Base-by-base conservation (phyloP, 768 basidiomycete genomes). In the Naematelia encephala region DNA sequence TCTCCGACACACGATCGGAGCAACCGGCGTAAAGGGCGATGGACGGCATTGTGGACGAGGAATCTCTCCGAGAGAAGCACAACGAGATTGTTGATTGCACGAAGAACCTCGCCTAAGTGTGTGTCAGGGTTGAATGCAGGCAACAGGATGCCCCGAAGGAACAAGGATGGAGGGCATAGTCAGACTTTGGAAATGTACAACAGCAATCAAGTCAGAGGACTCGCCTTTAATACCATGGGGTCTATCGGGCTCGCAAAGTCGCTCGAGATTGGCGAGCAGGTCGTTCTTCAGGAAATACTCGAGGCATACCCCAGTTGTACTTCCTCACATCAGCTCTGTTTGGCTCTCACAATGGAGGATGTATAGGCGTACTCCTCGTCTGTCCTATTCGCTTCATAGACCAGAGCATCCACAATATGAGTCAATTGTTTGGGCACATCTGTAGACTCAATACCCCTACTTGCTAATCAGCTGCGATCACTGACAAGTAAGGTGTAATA, bases 211-310 rank as follows among this genome's bases (percentile, higher is more conserved):
- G n/a, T n/a, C n/a, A n/a, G n/a, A n/a, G n/a, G 21, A 45, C 62
- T 47, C 23, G 74, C 74, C 66, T 74, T 93, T 90, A 63, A 91
- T 87, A n/a, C 92, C 94, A 43, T 84, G 83, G 0, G 91, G 92
- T 23, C 88, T 82, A 74, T 97, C 92, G 0, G 83, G 76, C 70
- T 92, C 88, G 69, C 89, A 91, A 25, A 93, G 84, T 61, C 85
- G 84, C 59, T 93, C 94, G 10, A 98, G 86, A 1, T 84, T 85
- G 0, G 86, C 86, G 23, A 97, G 80, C 1, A 94, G 84, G 81
- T 92, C 90, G 64, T 93, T 87, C 81, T 91, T 91, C 28, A 98
- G 79, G 23, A 94, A 82, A 75, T 91, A 93, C 77, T 97, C 93
- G 51, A 96, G 78, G 71, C 92, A 96, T 27, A 82, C 86, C 39